Evolutionary conservation across 2,329 filamentous ascomycete genomes (phyloP), one percentile per base, ranked within the genome.

Genomic region (Ceratocystis eucalypticola): DNA sequence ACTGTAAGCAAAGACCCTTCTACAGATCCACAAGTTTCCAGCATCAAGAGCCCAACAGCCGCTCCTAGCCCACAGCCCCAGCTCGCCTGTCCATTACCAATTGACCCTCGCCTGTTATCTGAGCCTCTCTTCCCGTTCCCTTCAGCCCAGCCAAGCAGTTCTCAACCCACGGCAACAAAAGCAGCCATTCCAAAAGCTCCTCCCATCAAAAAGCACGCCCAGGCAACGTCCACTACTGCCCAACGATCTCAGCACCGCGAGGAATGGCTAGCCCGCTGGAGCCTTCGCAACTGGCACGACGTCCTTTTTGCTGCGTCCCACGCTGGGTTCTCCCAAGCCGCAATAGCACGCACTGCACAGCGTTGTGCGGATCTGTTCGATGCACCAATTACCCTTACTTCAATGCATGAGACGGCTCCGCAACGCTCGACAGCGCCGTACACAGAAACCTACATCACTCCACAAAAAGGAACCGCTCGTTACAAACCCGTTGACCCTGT

Each of bases 241-340:
- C 66, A 61, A 25, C 30, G 55, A n/a, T 28, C 44, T 8, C 17
- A 50, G 25, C 66, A 53, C 46, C 70, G 69, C 17, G 70, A 72
- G 45, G 70, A 73, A 66, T 66, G 67, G 65, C 71, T 74, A 2
- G 69, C 71, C 1, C 71, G 73, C 57, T 79, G 74, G 73, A 79
- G 74, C 15, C 76, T 84, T 12, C 82, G 88, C 25, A 88, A 95
- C 76, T 97, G 93, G 93, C 88, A 85, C 70, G 89, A 96, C 70
- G 82, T 96, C 1, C 76, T 96, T 33, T 89, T 89, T 0, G 80
- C 91, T 0, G 93, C 93, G 2, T 82, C 89, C 0, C 76, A 95
- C 62, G 83, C 83, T 1, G 90, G 88, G 0, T 92, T 91, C 75
- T 78, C 88, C 1, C 74, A 79, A 0, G 74, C 77, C 0, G 87